Evolutionary conservation across 768 basidiomycete genomes (phyloP).

Genomic region (Mycena capillaripes): DNA sequence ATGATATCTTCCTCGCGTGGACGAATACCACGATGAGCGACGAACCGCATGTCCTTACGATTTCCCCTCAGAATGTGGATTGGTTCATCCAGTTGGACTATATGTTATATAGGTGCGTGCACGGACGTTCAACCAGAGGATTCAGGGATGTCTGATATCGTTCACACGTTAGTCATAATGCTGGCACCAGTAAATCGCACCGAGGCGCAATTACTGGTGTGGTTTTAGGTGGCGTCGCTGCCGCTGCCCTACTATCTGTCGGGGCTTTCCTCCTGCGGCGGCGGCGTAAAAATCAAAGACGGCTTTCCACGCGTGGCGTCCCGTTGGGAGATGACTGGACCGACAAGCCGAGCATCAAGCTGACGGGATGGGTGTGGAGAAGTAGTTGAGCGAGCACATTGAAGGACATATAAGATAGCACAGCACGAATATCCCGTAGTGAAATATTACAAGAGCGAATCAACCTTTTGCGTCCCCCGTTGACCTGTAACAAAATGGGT

Average conservation of each 20-base stretch:
- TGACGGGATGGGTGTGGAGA: background rate
- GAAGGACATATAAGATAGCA: too few relatives aligned
- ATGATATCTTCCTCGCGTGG: constrained; percentile 3
- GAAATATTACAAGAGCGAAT: too few relatives aligned
- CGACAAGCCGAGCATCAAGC: constrained; percentile 14
- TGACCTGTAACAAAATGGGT: too few relatives aligned
- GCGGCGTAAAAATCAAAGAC: constrained; percentile 1
- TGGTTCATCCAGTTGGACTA: constrained; percentile 22
- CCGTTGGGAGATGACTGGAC: constrained; percentile 14
- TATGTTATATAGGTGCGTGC: constrained; percentile 16
- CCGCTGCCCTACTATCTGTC: background rate
- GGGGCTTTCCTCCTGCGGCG: background rate
- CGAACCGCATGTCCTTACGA: background rate
- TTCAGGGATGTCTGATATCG: background rate
- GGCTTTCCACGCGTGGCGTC: constrained; percentile 12
- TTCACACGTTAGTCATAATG: background rate
- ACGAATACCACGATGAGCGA: background rate
- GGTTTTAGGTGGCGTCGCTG: constrained; percentile 7
- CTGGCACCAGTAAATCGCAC: background rate
- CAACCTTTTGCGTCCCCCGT: too few relatives aligned
- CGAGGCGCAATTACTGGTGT: constrained; percentile 14
- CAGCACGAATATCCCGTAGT: too few relatives aligned
- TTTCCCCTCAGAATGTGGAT: background rate
- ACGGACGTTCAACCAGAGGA: too few relatives aligned
- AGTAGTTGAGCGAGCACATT: too few relatives aligned